A percentile compares a stretch with the other conserved stretches of the same genome.
These are phyloP conservation scores for Heterobasidion parviporum DNA, from an alignment of 1,284 basidiomycete genomes.

Conservation along the genomic window DNA sequence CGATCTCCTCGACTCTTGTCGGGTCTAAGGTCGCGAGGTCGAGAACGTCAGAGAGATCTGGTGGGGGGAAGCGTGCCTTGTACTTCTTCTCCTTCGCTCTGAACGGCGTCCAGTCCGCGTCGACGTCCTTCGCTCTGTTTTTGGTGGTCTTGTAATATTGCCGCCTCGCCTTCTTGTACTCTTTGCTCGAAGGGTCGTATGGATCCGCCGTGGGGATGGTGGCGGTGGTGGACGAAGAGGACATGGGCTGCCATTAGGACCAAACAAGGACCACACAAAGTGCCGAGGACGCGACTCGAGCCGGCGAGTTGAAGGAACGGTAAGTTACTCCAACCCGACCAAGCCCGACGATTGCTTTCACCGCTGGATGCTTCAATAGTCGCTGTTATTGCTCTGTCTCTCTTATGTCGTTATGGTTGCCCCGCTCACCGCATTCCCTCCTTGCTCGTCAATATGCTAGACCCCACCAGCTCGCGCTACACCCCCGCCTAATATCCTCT, in stretches of 20 bases:
- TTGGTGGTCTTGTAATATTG: constrained; percentile 53
- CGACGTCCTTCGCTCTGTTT: constrained; percentile 34
- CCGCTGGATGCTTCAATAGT: too few species aligned
- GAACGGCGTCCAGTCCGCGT: constrained; percentile 61
- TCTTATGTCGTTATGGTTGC: constrained; percentile 59
- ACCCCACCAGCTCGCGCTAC: constrained; percentile 16
- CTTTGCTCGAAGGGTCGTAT: constrained; percentile 35
- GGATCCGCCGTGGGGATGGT: neutral
- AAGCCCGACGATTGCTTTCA: too few species aligned
- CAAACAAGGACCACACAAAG: neutral
- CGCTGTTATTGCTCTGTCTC: neutral
- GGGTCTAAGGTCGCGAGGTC: constrained; percentile 49
- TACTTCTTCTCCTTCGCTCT: constrained; percentile 68
- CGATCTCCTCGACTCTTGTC: constrained; percentile 29
- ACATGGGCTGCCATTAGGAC: neutral
- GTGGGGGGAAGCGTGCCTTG: constrained; percentile 69
- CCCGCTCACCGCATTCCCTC: constrained; percentile 37
- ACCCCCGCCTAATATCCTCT: constrained; percentile 23
- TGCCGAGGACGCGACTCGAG: neutral
- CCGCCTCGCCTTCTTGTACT: constrained; percentile 59
- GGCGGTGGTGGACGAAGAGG: neutral
- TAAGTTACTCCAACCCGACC: too few species aligned
- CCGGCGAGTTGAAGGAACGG: neutral
- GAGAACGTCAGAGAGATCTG: constrained; percentile 58
- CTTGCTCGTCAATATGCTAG: constrained; percentile 25